A percentile compares a stretch with the other conserved stretches of the same genome.
These are phyloP conservation scores for Inga oerstediana DNA, from an alignment of 306 rosid species.

Conservation along the genomic window DNA sequence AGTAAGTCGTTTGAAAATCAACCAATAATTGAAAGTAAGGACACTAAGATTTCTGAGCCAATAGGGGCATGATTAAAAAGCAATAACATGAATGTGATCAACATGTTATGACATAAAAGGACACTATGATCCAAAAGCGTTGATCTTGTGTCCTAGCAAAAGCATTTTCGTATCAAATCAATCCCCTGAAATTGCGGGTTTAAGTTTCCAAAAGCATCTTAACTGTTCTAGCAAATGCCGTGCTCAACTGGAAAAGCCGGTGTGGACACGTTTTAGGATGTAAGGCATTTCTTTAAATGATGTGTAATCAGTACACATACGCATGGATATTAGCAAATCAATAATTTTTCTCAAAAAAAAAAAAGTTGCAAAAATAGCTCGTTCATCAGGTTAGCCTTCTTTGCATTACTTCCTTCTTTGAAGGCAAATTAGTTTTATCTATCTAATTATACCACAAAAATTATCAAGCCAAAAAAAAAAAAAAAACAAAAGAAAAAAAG, in stretches of 20 bases:
- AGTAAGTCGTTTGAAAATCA: constrained; percentile 10
- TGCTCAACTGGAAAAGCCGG: not conserved
- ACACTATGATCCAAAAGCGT: constrained; percentile 19
- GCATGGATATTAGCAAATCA: too few relatives aligned
- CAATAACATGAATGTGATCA: not conserved
- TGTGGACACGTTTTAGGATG: constrained; percentile 10
- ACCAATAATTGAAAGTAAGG: constrained; percentile 1
- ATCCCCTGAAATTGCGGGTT: not conserved
- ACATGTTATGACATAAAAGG: not conserved
- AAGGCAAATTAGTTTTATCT: constrained; percentile 5
- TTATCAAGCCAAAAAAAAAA: constrained; percentile 14
- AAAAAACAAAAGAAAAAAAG: not conserved
- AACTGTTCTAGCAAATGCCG: constrained; percentile 2
- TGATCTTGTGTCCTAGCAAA: not conserved
- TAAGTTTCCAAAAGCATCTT: not conserved
- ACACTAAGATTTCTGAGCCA: not conserved
- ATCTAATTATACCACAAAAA: not conserved
- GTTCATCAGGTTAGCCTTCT: not conserved
- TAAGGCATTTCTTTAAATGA: constrained; percentile 22
- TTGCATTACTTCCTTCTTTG: not conserved
- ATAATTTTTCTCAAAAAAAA: too few relatives aligned
- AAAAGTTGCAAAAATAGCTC: not conserved
- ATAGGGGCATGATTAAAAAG: not conserved
- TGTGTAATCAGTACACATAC: too few relatives aligned
- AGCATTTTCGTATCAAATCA: not conserved